Evolutionary conservation across 306 rosid species (phyloP), one percentile per base, ranked within the genome.

Genomic region (Sphenostylis stenocarpa): DNA sequence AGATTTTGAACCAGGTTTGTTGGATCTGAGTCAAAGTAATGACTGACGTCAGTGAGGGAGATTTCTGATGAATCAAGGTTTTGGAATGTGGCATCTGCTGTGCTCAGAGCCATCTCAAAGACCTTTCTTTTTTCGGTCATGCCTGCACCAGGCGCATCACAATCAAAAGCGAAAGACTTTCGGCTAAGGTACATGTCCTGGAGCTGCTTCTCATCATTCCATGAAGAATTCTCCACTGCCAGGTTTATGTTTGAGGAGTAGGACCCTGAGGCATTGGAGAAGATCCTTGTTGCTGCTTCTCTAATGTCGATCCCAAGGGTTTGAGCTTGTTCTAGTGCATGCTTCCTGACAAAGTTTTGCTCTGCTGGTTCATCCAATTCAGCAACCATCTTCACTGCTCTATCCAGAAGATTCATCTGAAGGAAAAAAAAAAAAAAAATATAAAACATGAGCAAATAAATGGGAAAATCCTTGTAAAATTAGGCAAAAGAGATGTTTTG

Each of bases 121-220:
- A 95, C 97, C 70, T 95, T 80, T 52, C 96, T 85, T 26, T 94
- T 94, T 77, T 92, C 98, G 19, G 85, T 78, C 97, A 95, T 95
- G 83, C 97, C 97, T 10, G 38, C 89, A 31, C 98, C 98, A 44
- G 96, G 96, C 43, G 98, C 96, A 75, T 95, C 98, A n/a, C 87
- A 78, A 70, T 95, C 96, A 34, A 95, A 92, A 51, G 97, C 93
- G 55, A 95, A 95, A 4, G 98, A 90, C 77, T 95, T 95, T 69
- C 96, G 79, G 87, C 97, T 95, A 68, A 92, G 86, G 72, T 94
- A 94, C 97, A 92, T 95, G 82, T 95, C 98, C 80, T 92, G 98
- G 79, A 95, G 96, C 77, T 95, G 97, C 87, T 95, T 92, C 88
- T 95, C 97, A 13, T 95, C 93, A 34, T 90, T 94, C 98, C 98